These are phyloP conservation scores for Leishmania turanica DNA, from an alignment of 208 protist species.

Conservation along the genomic window DNA sequence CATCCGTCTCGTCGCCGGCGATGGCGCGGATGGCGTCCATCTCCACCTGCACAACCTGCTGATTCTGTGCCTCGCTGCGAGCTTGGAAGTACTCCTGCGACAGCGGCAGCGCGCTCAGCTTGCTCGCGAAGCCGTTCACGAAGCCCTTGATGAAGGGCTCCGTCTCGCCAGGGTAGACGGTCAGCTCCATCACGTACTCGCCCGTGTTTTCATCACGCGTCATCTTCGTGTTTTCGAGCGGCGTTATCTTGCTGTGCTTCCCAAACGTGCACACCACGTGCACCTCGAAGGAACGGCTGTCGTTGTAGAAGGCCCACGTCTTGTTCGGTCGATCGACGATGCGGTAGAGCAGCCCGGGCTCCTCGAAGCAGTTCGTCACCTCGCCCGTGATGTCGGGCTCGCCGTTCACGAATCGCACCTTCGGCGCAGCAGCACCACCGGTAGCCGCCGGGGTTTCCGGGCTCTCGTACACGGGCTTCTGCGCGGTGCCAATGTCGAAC, in stretches of 20 bases:
- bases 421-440: neutral
- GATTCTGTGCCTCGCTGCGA: constrained; percentile 40
- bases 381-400: constrained; percentile 72
- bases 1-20: constrained; percentile 48
- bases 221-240: constrained; percentile 66
- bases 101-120: constrained; percentile 68
- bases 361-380: constrained; percentile 81
- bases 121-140: constrained; percentile 84
- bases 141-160: constrained; percentile 83
- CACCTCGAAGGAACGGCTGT: constrained; percentile 76
- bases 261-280: constrained; percentile 77
- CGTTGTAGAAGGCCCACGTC: constrained; percentile 91
- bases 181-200: constrained; percentile 58
- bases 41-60: constrained; percentile 47
- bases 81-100: constrained; percentile 65
- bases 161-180: constrained; percentile 80
- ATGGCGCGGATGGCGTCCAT: constrained; percentile 57
- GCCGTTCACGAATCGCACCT: constrained; percentile 60
- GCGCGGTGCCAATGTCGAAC: constrained; percentile 67
- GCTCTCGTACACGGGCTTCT: constrained; percentile 48
- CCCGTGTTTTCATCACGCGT: constrained; percentile 36
- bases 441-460: neutral
- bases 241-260: constrained; percentile 77
- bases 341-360: constrained; percentile 82
- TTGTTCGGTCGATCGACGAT: constrained; percentile 74